Conservation (phyloP, 352 stramenopile species). For the Lagenidium sp. region DNA sequence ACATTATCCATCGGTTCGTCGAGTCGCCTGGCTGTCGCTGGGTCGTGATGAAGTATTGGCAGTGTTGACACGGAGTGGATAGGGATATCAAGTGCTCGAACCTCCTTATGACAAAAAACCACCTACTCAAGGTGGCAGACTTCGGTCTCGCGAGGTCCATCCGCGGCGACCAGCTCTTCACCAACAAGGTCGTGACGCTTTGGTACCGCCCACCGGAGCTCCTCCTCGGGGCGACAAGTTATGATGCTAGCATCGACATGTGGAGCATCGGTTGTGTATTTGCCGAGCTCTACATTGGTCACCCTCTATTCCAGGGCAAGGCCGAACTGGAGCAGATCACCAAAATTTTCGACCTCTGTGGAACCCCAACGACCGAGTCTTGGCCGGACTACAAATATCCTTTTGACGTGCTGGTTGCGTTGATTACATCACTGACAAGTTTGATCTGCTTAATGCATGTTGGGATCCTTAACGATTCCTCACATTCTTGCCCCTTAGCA, state of each 20-base stretch:
- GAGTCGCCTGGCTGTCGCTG: not conserved
- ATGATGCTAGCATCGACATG: conserved; percentile 92
- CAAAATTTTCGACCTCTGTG: conserved; percentile 86
- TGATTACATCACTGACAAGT: too few species aligned
- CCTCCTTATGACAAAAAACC: conserved; percentile 63
- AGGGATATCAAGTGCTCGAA: conserved; percentile 93
- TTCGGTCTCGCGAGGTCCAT: conserved; percentile 83
- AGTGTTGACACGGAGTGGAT: not conserved
- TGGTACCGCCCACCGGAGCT: conserved; percentile 95
- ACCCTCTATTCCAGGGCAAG: conserved; percentile 84
- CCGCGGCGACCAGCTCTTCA: conserved; percentile 81
- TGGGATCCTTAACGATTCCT: conserved; percentile 5
- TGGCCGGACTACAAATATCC: conserved; percentile 76
- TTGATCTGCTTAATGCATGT: too few species aligned
- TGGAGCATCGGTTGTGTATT: conserved; percentile 93
- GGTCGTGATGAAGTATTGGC: not conserved
- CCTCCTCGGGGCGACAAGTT: conserved; percentile 89
- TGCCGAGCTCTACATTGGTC: conserved; percentile 79
- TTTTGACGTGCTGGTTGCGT: conserved; percentile 3
- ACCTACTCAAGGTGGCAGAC: conserved; percentile 81
- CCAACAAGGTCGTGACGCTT: conserved; percentile 95
- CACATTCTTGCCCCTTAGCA: conserved; percentile 61
- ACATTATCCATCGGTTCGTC: conserved; percentile 78
- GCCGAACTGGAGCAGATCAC: conserved; percentile 83
- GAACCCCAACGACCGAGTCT: conserved; percentile 66